A percentile compares a stretch with the other conserved stretches of the same genome.
phyloP scores from a whole-genome alignment of 768 basidiomycete species.

The Suillus luteus region DNA sequence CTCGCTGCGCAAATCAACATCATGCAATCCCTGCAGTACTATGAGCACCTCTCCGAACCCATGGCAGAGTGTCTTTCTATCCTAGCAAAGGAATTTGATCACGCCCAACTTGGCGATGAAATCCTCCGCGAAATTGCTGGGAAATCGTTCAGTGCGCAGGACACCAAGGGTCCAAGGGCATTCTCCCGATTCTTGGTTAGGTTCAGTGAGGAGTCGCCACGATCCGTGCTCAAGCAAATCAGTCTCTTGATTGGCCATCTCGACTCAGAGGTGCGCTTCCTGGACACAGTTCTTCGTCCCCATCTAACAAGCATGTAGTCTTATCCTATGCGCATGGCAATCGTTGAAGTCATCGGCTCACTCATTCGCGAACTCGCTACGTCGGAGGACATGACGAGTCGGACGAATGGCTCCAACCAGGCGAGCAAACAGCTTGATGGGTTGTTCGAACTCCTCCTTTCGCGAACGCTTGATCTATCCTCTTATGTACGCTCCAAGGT shows the following conservation, averaged over 20 bases:
- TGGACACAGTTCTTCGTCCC: not conserved
- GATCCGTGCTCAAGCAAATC: constrained; percentile 87
- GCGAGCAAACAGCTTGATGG: constrained; percentile 72
- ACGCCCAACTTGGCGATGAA: constrained; percentile 88
- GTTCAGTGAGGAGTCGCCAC: constrained; percentile 77
- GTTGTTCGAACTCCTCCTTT: constrained; percentile 81
- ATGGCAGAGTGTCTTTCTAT: constrained; percentile 88
- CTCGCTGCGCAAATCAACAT: constrained; percentile 86
- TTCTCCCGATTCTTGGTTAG: constrained; percentile 84
- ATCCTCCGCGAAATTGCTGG: constrained; percentile 84
- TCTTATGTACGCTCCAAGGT: constrained; percentile 93
- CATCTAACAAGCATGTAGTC: constrained; percentile 51
- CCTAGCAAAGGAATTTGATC: constrained; percentile 84
- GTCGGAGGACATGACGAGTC: constrained; percentile 49
- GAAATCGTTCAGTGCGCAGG: constrained; percentile 76
- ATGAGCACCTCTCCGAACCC: constrained; percentile 90
- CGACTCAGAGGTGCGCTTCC: constrained; percentile 79
- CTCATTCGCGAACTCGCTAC: constrained; percentile 81
- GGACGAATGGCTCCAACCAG: constrained; percentile 35
- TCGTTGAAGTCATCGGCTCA: constrained; percentile 86
- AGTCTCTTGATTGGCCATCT: constrained; percentile 81
- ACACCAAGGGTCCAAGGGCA: constrained; percentile 83
- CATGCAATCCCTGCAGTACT: constrained; percentile 90
- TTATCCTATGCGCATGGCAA: constrained; percentile 94
- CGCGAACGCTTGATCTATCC: constrained; percentile 85